Percentiles rank a stretch among this genome's conserved stretches.
phyloP scores from a whole-genome alignment of 1,284 basidiomycete species.

The Cystobasidium sp. region DNA sequence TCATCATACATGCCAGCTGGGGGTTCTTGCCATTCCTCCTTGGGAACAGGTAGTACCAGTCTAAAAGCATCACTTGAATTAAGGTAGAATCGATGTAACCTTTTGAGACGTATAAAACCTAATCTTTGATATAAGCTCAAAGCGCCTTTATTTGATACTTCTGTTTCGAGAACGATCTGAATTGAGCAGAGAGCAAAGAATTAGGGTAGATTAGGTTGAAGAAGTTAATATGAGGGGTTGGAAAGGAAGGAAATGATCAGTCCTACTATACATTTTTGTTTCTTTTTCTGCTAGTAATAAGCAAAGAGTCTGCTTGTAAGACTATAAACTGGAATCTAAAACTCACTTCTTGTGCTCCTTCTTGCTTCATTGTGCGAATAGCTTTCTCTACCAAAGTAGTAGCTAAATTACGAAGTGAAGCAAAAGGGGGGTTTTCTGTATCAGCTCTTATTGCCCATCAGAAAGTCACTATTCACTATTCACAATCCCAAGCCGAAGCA shows the following conservation, averaged over 20 bases:
- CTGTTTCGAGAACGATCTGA: conserved; percentile 94
- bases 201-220: no score
- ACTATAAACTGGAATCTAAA: neutral
- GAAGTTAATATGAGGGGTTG: no score
- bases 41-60: conserved; percentile 34
- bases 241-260: no score
- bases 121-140: conserved; percentile 86
- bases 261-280: no score
- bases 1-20: conserved; percentile 12
- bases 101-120: conserved; percentile 94
- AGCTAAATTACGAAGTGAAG: conserved; percentile 61
- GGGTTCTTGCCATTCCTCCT: conserved; percentile 37
- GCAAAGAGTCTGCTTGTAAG: no score
- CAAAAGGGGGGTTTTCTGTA: no score
- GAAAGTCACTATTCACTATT: no score
- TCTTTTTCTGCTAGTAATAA: no score
- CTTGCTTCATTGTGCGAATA: conserved; percentile 75
- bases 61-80: conserved; percentile 63
- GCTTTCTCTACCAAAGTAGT: conserved; percentile 76
- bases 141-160: conserved; percentile 87
- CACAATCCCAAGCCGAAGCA: neutral
- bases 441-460: no score
- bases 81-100: conserved; percentile 91
- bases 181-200: conserved; percentile 20
- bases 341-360: conserved; percentile 80